These are phyloP conservation scores for Alternaria ethzedia DNA, from an alignment of 2,329 filamentous ascomycete species.

Conservation along the genomic window DNA sequence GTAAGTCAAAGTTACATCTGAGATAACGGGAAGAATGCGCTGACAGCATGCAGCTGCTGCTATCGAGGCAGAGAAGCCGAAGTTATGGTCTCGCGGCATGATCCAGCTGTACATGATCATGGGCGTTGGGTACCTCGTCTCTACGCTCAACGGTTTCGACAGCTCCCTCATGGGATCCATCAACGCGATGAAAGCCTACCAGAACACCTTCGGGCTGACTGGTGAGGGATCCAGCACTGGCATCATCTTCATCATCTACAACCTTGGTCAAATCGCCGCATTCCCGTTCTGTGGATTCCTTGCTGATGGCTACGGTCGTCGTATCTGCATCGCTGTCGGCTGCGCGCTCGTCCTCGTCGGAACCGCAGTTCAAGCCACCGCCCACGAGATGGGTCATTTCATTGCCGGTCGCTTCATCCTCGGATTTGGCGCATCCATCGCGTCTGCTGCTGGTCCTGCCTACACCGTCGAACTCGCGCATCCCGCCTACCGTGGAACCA, in stretches of 20 bases:
- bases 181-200: constrained; percentile 61
- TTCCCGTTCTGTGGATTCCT: constrained; percentile 54
- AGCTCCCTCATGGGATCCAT: constrained; percentile 56
- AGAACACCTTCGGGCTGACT: constrained; percentile 56
- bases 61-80: constrained; percentile 42
- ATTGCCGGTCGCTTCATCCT: constrained; percentile 55
- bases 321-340: constrained; percentile 63
- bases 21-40: not conserved
- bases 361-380: constrained; percentile 59
- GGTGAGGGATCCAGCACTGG: constrained; percentile 58
- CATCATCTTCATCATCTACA: constrained; percentile 56
- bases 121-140: constrained; percentile 44
- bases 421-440: constrained; percentile 61
- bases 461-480: constrained; percentile 67
- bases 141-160: constrained; percentile 46
- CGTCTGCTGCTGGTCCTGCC: constrained; percentile 63
- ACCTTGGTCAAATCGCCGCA: constrained; percentile 59
- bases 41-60: constrained; percentile 28
- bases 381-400: constrained; percentile 58
- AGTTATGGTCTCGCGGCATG: constrained; percentile 38
- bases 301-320: constrained; percentile 56
- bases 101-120: constrained; percentile 43
- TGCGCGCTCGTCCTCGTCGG: constrained; percentile 60
- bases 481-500: constrained; percentile 65
- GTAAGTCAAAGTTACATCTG: constrained; percentile 8